These are phyloP conservation scores for Dryadomyces quercus-mongolicae DNA, from an alignment of 2,329 filamentous ascomycete species.

Conservation along the genomic window DNA sequence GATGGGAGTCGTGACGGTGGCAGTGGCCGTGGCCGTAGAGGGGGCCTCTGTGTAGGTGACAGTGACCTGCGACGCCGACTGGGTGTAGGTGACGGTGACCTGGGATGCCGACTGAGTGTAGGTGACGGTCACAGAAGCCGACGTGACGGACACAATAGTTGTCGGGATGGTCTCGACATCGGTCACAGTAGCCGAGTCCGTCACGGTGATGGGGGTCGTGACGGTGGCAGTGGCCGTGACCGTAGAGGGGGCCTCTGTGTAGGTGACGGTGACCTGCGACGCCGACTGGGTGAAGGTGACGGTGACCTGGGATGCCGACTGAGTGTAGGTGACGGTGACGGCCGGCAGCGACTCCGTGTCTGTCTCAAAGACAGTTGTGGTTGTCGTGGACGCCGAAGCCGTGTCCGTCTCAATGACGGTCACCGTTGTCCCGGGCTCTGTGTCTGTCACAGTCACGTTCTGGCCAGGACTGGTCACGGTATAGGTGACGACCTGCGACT, in stretches of 20 bases:
- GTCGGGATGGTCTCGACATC: conserved; percentile 2
- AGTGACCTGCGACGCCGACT: too few relatives aligned
- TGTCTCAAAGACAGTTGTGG: neutral
- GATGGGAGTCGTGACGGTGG: neutral
- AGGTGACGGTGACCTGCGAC: neutral
- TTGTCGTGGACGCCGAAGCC: neutral
- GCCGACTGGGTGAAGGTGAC: neutral
- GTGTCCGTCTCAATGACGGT: neutral
- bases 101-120: neutral
- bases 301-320: neutral
- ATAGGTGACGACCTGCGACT: neutral
- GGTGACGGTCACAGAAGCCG: neutral
- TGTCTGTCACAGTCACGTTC: neutral
- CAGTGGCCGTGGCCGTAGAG: neutral
- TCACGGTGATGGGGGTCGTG: neutral
- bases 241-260: neutral
- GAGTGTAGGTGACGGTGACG: neutral
- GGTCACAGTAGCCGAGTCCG: neutral
- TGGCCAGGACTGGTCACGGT: too few relatives aligned
- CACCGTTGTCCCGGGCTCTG: neutral
- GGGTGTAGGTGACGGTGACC: neutral
- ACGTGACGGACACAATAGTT: too few relatives aligned
- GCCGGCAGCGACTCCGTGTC: neutral
- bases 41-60: too few relatives aligned
- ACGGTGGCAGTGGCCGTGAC: neutral